Percentiles rank a stretch among this genome's conserved stretches.
These are phyloP conservation scores for Venturiaceae sp. DNA, from an alignment of 2,329 filamentous ascomycete genomes.

Conservation along the genomic window DNA sequence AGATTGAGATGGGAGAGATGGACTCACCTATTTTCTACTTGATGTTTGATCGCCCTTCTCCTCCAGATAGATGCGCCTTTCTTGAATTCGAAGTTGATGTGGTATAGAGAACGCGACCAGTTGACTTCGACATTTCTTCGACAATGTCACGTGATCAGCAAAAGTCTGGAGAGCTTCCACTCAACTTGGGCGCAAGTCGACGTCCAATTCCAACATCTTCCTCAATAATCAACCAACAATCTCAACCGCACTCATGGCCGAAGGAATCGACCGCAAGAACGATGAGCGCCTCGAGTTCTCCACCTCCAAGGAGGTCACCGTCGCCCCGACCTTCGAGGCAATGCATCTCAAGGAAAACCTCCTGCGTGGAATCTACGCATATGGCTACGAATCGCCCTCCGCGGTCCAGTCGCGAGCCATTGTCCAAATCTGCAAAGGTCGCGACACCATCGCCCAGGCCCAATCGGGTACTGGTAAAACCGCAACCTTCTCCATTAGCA, in stretches of 20 bases:
- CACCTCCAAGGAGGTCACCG: slow-evolving; percentile 95
- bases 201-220: neutral
- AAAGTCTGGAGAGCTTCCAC: neutral
- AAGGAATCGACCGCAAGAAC: slow-evolving; percentile 82
- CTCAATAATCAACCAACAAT: neutral
- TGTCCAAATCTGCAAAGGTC: slow-evolving; percentile 97
- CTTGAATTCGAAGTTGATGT: too few relatives aligned
- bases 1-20: too few relatives aligned
- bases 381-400: slow-evolving; percentile 96
- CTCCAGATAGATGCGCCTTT: too few relatives aligned
- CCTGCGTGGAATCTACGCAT: slow-evolving; percentile 93
- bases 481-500: slow-evolving; percentile 91
- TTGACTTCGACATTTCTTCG: neutral
- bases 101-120: too few relatives aligned
- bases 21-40: too few relatives aligned
- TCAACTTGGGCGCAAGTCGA: too few relatives aligned
- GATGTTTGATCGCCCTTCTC: too few relatives aligned
- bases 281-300: slow-evolving; percentile 98
- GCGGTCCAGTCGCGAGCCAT: slow-evolving; percentile 97
- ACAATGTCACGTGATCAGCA: neutral
- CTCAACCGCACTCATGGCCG: slow-evolving; percentile 60
- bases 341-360: slow-evolving; percentile 87
- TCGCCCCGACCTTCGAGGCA: slow-evolving; percentile 85
- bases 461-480: slow-evolving; percentile 97
- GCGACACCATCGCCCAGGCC: slow-evolving; percentile 96